Evolutionary conservation across 2,329 filamentous ascomycete species (phyloP).

Genomic region (Tolypocladium ovalisporum): DNA sequence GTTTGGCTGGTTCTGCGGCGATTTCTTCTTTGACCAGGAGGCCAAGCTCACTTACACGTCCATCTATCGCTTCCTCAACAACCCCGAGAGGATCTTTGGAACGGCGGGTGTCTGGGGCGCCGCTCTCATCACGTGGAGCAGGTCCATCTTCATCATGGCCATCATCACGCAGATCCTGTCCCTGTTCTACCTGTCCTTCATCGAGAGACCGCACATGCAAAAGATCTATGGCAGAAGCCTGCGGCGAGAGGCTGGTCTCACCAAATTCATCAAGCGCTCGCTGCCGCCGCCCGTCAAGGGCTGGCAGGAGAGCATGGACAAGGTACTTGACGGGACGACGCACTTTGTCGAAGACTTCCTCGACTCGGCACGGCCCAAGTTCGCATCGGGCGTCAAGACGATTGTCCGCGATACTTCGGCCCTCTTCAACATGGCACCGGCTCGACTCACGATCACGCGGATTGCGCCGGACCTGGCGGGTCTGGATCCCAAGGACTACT

Average conservation of each 20-base stretch:
- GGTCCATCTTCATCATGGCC: slow-evolving; percentile 76
- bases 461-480: slow-evolving; percentile 72
- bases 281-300: slow-evolving; percentile 74
- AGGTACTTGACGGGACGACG: slow-evolving; percentile 72
- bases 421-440: slow-evolving; percentile 81
- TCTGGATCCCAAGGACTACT: slow-evolving; percentile 70
- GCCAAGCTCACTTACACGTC: slow-evolving; percentile 90
- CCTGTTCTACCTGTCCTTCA: slow-evolving; percentile 78
- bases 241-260: slow-evolving; percentile 78
- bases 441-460: slow-evolving; percentile 71
- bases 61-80: slow-evolving; percentile 97
- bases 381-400: slow-evolving; percentile 75
- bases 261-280: slow-evolving; percentile 80
- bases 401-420: slow-evolving; percentile 82
- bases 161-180: slow-evolving; percentile 77
- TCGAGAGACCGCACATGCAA: slow-evolving; percentile 96
- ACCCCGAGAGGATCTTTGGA: slow-evolving; percentile 88
- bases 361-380: slow-evolving; percentile 72
- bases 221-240: slow-evolving; percentile 85
- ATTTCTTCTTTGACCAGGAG: slow-evolving; percentile 91
- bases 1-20: slow-evolving; percentile 98
- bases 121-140: slow-evolving; percentile 85
- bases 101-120: slow-evolving; percentile 93
- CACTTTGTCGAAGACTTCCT: slow-evolving; percentile 88
- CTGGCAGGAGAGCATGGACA: slow-evolving; percentile 79